Conservation (phyloP, 2,329 filamentous ascomycete species). For the Herpotrichia juniperi region DNA sequence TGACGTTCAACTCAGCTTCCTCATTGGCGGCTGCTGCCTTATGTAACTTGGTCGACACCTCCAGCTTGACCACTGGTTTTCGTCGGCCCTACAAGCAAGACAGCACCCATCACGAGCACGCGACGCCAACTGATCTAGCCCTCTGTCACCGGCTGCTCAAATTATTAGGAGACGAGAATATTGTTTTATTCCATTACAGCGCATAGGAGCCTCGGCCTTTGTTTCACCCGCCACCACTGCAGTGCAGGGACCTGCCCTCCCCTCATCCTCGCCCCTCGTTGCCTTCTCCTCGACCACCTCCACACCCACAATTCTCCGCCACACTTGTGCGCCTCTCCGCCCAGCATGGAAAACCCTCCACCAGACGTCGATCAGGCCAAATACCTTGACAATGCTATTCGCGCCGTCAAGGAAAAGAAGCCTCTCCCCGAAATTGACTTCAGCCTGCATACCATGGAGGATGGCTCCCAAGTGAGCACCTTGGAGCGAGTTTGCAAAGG, state of each 20-base stretch:
- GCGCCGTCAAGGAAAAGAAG: conserved; percentile 93
- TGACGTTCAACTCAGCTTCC: conserved; percentile 18
- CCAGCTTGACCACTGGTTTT: conserved; percentile 24
- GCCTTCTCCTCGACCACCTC: conserved; percentile 28
- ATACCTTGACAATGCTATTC: conserved; percentile 82
- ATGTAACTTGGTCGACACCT: conserved; percentile 14
- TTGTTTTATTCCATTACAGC: conserved; percentile 21
- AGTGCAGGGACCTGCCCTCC: conserved; percentile 28
- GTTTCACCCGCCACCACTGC: conserved; percentile 38
- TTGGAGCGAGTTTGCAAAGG: conserved; percentile 98
- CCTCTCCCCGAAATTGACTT: conserved; percentile 98
- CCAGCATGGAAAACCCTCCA: conserved; percentile 43
- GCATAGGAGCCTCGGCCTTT: conserved; percentile 35
- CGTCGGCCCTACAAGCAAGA: conserved; percentile 27
- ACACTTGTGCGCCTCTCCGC: conserved; percentile 22
- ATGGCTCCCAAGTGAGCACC: conserved; percentile 93
- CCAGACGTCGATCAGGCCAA: conserved; percentile 46
- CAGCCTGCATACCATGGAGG: conserved; percentile 97
- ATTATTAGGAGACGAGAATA: conserved; percentile 7
- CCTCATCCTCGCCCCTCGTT: conserved; percentile 36
- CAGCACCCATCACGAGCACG: conserved; percentile 33
- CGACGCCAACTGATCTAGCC: conserved; percentile 30
- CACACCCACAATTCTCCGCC: conserved; percentile 25
- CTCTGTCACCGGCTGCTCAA: conserved; percentile 8
- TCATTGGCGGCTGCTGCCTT: conserved; percentile 14